Percentiles rank a stretch among this genome's conserved stretches.
Evolutionary conservation across 2,329 filamentous ascomycete genomes (phyloP).

Genomic region (Colletotrichum sp.): DNA sequence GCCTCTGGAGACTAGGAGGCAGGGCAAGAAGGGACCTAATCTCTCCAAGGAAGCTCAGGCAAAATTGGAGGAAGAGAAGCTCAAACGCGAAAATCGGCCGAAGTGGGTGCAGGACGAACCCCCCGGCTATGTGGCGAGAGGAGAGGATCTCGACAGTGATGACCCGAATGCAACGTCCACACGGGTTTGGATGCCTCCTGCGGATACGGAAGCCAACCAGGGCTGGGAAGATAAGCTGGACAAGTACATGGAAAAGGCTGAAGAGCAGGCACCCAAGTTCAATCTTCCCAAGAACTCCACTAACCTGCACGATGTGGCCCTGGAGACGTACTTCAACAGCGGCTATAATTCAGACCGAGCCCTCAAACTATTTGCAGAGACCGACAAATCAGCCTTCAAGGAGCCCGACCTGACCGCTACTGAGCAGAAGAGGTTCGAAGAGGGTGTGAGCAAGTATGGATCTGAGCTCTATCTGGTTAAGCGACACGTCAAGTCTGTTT

Average conservation of each 20-base stretch:
- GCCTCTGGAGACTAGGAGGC: slow-evolving; percentile 83
- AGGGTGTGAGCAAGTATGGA: slow-evolving; percentile 87
- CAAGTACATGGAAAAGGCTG: slow-evolving; percentile 76
- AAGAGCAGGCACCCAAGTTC: slow-evolving; percentile 66
- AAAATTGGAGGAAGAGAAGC: slow-evolving; percentile 81
- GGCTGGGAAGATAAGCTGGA: slow-evolving; percentile 65
- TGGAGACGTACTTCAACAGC: slow-evolving; percentile 74
- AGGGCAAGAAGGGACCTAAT: slow-evolving; percentile 78
- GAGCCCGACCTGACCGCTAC: slow-evolving; percentile 81
- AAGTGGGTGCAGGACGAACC: slow-evolving; percentile 96
- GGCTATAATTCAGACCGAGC: slow-evolving; percentile 76
- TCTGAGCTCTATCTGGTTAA: slow-evolving; percentile 87
- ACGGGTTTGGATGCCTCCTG: slow-evolving; percentile 79
- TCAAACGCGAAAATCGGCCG: slow-evolving; percentile 79
- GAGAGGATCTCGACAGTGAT: slow-evolving; percentile 75
- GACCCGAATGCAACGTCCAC: slow-evolving; percentile 78
- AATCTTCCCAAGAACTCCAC: slow-evolving; percentile 79
- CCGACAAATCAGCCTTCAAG: slow-evolving; percentile 76
- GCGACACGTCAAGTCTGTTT: slow-evolving; percentile 83
- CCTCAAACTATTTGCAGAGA: slow-evolving; percentile 70
- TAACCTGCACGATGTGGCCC: slow-evolving; percentile 85
- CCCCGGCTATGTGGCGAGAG: slow-evolving; percentile 81
- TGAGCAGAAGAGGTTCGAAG: slow-evolving; percentile 90
- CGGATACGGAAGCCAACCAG: slow-evolving; percentile 59
- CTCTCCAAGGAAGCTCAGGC: slow-evolving; percentile 80